Percentiles rank a stretch among this genome's conserved stretches.
phyloP scores from a whole-genome alignment of 2,329 filamentous ascomycete species.

The Colletotrichum tabaci region DNA sequence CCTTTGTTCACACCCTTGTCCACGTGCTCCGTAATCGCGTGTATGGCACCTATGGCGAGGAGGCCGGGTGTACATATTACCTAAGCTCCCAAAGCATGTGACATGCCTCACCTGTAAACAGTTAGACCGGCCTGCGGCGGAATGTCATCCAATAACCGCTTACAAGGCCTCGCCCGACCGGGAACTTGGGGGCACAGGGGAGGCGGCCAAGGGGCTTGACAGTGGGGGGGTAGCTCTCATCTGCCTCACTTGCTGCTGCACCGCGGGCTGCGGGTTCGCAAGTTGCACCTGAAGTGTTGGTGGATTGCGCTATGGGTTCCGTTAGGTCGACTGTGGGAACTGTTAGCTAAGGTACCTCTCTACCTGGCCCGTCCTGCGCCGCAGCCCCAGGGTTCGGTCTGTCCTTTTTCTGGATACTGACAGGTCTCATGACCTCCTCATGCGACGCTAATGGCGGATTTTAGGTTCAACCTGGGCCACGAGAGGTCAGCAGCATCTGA shows the following conservation, averaged over 20 bases:
- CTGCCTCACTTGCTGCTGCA: slow-evolving; percentile 1
- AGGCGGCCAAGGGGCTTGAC: neutral
- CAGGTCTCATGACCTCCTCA: slow-evolving; percentile 44
- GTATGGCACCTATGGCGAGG: slow-evolving; percentile 4
- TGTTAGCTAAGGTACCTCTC: slow-evolving; percentile 34
- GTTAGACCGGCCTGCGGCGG: neutral
- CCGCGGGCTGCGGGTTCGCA: slow-evolving; percentile 17
- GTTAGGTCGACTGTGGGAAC: slow-evolving; percentile 20
- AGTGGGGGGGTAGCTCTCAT: neutral
- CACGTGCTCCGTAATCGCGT: slow-evolving; percentile 27
- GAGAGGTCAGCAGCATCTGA: slow-evolving; percentile 43
- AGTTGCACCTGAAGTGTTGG: slow-evolving; percentile 5
- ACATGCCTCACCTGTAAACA: slow-evolving; percentile 19
- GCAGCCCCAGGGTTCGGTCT: slow-evolving; percentile 36
- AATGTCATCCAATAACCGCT: slow-evolving; percentile 33
- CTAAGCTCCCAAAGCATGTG: slow-evolving; percentile 36
- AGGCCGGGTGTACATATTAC: slow-evolving; percentile 11
- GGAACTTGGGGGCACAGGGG: slow-evolving; percentile 13
- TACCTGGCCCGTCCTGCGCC: slow-evolving; percentile 22
- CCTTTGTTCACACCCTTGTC: slow-evolving; percentile 10
- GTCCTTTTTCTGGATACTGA: slow-evolving; percentile 43
- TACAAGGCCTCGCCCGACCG: slow-evolving; percentile 6
- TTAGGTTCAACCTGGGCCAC: slow-evolving; percentile 44
- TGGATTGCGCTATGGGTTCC: slow-evolving; percentile 9
- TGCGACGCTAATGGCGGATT: slow-evolving; percentile 43